Conservation (phyloP, 139 green algal species). For the Coccomyxa sp. region DNA sequence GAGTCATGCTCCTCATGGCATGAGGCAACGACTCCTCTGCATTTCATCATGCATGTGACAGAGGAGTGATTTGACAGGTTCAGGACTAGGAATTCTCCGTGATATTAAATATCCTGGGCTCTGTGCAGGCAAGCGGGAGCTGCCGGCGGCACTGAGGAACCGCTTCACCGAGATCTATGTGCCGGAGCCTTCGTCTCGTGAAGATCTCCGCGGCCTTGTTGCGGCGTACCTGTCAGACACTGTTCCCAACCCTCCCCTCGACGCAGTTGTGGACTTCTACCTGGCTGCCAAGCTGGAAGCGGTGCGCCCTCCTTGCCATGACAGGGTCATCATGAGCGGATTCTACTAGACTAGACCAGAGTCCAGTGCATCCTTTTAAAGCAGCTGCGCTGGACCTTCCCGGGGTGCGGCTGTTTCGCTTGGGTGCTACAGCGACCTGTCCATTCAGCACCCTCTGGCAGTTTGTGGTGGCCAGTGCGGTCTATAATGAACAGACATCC, state of each 20-base stretch:
- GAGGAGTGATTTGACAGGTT: background rate
- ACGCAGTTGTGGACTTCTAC: slow-evolving; percentile 92
- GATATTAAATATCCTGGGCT: background rate
- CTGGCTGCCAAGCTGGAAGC: slow-evolving; percentile 69
- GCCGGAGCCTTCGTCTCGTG: slow-evolving; percentile 62
- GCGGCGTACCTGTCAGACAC: slow-evolving; percentile 61
- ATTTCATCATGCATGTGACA: background rate
- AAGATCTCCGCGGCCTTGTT: slow-evolving; percentile 83
- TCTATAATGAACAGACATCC: background rate
- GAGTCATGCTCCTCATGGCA: background rate
- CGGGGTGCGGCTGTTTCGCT: background rate
- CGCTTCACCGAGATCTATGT: slow-evolving; percentile 96
- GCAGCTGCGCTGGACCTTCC: background rate
- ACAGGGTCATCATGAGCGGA: background rate
- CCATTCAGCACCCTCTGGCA: background rate
- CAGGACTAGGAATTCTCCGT: background rate
- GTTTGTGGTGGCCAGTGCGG: background rate
- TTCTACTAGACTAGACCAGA: too few species aligned
- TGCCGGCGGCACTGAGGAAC: slow-evolving; percentile 77
- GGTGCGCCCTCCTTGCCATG: slow-evolving; percentile 8
- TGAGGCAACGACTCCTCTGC: background rate
- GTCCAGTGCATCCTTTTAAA: background rate
- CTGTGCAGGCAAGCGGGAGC: slow-evolving; percentile 87
- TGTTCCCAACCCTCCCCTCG: slow-evolving; percentile 50
- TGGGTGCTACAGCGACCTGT: background rate